Evolutionary conservation across 2,329 filamentous ascomycete species (phyloP).

Genomic region (Monosporascus sp.): DNA sequence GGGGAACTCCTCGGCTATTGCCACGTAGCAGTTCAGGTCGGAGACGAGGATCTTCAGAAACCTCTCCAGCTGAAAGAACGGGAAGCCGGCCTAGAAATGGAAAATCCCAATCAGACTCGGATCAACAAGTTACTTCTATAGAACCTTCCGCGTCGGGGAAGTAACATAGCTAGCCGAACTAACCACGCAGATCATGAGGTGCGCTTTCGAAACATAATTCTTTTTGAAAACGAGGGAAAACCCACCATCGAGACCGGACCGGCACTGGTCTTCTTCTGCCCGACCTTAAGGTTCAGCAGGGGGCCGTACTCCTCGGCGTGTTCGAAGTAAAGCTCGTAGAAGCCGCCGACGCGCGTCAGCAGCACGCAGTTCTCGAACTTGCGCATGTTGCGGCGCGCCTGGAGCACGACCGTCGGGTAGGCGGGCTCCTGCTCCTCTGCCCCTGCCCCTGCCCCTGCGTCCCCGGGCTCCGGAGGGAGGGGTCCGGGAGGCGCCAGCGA

Average conservation of each 20-base stretch:
- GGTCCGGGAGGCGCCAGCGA: not conserved
- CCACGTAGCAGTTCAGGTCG: slow-evolving; percentile 85
- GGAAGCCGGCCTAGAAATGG: slow-evolving; percentile 71
- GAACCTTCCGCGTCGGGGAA: too few relatives aligned
- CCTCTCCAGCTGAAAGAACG: slow-evolving; percentile 85
- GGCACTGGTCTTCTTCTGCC: slow-evolving; percentile 71
- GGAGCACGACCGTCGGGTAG: slow-evolving; percentile 85
- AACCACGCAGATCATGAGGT: too few relatives aligned
- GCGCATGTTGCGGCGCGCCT: slow-evolving; percentile 83
- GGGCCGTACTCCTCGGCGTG: slow-evolving; percentile 88
- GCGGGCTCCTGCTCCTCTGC: slow-evolving; percentile 33
- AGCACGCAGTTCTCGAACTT: slow-evolving; percentile 88
- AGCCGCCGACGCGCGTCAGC: slow-evolving; percentile 86
- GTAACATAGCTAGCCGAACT: too few relatives aligned
- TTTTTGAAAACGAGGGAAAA: slow-evolving; percentile 5
- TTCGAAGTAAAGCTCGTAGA: slow-evolving; percentile 97
- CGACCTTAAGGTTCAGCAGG: slow-evolving; percentile 81
- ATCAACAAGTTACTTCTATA: too few relatives aligned
- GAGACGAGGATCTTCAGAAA: slow-evolving; percentile 91
- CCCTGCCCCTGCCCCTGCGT: slow-evolving; percentile 18
- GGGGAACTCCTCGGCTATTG: slow-evolving; percentile 88
- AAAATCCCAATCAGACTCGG: slow-evolving; percentile 14
- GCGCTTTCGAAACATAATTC: too few relatives aligned
- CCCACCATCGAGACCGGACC: slow-evolving; percentile 80
- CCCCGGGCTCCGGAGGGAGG: not conserved